These are phyloP conservation scores for Echinosophora koreensis DNA, from an alignment of 306 rosid genomes.

Conservation along the genomic window DNA sequence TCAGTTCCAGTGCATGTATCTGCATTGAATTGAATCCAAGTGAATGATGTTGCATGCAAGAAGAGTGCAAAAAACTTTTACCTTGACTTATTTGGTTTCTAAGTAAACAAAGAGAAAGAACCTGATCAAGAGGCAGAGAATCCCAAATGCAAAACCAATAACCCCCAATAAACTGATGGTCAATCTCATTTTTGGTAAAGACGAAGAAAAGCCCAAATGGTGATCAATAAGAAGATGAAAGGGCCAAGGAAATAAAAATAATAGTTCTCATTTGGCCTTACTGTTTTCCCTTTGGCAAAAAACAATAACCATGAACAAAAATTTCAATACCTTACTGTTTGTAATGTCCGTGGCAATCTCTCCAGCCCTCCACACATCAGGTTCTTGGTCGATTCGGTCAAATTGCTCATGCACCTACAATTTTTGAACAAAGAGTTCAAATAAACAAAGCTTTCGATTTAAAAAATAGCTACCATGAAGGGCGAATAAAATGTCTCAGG, in stretches of 20 bases:
- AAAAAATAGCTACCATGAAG: not conserved
- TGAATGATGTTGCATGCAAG: slow-evolving; percentile 28
- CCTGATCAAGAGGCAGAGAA: slow-evolving; percentile 79
- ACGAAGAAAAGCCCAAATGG: slow-evolving; percentile 4
- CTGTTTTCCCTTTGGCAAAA: too few relatives aligned
- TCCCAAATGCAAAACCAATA: slow-evolving; percentile 79
- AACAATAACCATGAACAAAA: too few relatives aligned
- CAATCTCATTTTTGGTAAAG: slow-evolving; percentile 67
- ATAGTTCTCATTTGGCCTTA: too few relatives aligned
- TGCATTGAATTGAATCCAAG: slow-evolving; percentile 31
- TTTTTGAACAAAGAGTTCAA: slow-evolving; percentile 28
- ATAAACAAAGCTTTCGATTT: slow-evolving; percentile 21
- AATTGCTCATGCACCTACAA: slow-evolving; percentile 64
- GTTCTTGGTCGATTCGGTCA: slow-evolving; percentile 73
- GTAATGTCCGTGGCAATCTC: slow-evolving; percentile 88
- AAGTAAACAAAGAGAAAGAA: slow-evolving; percentile 81
- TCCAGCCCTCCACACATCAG: slow-evolving; percentile 91
- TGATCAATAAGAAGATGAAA: not conserved
- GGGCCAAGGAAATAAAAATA: too few relatives aligned
- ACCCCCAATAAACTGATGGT: slow-evolving; percentile 68
- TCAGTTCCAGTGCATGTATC: slow-evolving; percentile 18
- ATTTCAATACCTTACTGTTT: slow-evolving; percentile 66
- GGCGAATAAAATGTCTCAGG: not conserved
- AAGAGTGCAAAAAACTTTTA: not conserved
- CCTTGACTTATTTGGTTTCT: slow-evolving; percentile 69